These are phyloP conservation scores for Dioscorea dumetorum DNA, from an alignment of 106 monocot genomes.

Conservation along the genomic window DNA sequence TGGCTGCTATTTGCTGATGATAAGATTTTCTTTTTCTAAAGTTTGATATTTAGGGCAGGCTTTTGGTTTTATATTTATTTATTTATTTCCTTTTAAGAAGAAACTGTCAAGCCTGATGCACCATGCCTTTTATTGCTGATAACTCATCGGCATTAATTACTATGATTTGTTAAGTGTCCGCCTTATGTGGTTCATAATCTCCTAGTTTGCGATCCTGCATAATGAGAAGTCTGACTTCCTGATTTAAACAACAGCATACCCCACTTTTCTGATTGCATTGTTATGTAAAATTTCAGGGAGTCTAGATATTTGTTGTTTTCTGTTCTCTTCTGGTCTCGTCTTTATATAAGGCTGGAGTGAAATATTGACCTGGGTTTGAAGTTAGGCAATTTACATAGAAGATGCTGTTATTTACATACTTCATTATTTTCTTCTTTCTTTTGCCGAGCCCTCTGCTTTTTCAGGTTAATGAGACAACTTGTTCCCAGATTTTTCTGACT, in stretches of 20 bases:
- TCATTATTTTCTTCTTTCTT: too few relatives aligned
- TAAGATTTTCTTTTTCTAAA: neutral
- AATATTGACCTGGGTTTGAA: neutral
- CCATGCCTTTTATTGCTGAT: neutral
- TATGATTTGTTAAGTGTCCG: neutral
- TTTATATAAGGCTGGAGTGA: neutral
- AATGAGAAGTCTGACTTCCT: neutral
- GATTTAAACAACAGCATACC: neutral
- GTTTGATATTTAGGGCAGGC: neutral
- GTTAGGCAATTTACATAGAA: too few relatives aligned
- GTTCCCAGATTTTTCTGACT: neutral
- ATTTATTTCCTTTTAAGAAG: neutral
- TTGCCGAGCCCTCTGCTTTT: too few relatives aligned
- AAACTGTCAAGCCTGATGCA: neutral
- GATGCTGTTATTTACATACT: too few relatives aligned
- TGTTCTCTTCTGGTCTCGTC: neutral
- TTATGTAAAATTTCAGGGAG: neutral
- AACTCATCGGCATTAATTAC: neutral
- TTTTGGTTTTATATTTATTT: neutral
- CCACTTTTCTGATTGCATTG: neutral
- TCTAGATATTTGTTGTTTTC: neutral
- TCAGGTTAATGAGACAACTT: neutral
- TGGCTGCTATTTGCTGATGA: neutral
- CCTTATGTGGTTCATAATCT: neutral
- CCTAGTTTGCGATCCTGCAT: neutral